Evolutionary conservation across 2,329 filamentous ascomycete species (phyloP).

Genomic region (Fonsecaea monophora): DNA sequence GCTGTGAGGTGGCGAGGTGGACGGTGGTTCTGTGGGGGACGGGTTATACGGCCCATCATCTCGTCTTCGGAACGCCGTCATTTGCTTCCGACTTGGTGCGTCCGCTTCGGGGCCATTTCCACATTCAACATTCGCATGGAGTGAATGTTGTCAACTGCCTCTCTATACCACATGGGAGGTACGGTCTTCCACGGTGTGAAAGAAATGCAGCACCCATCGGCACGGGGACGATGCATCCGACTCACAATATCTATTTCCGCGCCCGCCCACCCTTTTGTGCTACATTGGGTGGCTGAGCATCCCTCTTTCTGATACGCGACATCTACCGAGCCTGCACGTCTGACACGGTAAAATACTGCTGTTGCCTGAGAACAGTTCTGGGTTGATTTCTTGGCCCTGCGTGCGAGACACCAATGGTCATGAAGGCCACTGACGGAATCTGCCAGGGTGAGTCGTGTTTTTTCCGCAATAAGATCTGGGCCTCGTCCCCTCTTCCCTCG

Average conservation of each 20-base stretch:
- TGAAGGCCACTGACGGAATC: neutral
- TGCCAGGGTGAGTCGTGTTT: neutral
- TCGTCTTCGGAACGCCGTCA: slow-evolving; percentile 8
- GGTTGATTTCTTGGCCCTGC: neutral
- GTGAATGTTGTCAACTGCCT: neutral
- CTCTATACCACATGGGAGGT: neutral
- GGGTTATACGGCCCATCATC: neutral
- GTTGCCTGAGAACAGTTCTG: neutral
- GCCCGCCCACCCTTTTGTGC: neutral
- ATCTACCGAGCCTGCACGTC: neutral
- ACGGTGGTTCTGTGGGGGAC: slow-evolving; percentile 4
- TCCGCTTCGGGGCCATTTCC: neutral
- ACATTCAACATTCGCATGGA: neutral
- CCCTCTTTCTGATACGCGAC: neutral
- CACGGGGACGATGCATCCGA: neutral
- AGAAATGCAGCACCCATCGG: neutral
- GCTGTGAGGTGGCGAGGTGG: neutral
- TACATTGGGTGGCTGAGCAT: neutral
- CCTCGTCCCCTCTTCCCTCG: too few species aligned
- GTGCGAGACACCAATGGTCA: neutral
- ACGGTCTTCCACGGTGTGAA: neutral
- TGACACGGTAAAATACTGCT: neutral
- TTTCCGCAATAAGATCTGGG: neutral
- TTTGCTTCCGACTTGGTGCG: slow-evolving; percentile 1
- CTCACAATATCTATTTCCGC: neutral